A percentile compares a stretch with the other conserved stretches of the same genome.
Conservation (phyloP, 257 asterid genomes). For the Plectranthus barbatus region DNA sequence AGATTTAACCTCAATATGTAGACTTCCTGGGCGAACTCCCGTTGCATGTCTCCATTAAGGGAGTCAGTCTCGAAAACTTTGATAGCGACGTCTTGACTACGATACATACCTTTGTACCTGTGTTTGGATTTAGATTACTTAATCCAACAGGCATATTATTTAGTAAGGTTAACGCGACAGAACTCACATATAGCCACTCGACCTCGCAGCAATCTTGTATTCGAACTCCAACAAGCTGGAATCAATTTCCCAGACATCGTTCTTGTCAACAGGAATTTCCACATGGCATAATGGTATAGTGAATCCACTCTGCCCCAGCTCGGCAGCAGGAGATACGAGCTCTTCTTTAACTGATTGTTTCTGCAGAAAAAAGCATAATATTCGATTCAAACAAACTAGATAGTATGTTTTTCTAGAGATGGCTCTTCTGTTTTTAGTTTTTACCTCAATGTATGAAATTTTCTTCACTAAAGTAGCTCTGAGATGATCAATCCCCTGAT, state of each 20-base stretch:
- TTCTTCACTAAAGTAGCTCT: conserved; percentile 40
- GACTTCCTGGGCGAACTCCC: conserved; percentile 81
- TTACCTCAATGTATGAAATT: conserved; percentile 71
- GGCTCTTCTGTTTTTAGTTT: conserved; percentile 11
- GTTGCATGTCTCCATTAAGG: conserved; percentile 38
- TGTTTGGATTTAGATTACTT: conserved; percentile 2
- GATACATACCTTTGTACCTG: conserved; percentile 73
- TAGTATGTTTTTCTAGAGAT: background rate
- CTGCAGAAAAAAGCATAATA: conserved; percentile 24
- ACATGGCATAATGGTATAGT: conserved; percentile 25
- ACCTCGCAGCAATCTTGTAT: conserved; percentile 52
- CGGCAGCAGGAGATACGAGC: conserved; percentile 18
- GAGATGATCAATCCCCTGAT: conserved; percentile 58
- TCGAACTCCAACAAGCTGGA: conserved; percentile 47
- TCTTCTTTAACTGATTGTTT: conserved; percentile 31
- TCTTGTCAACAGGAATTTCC: conserved; percentile 42
- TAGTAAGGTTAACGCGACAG: background rate
- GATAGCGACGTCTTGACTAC: conserved; percentile 80
- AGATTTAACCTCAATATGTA: conserved; percentile 62
- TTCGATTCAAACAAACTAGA: background rate
- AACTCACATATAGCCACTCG: conserved; percentile 76
- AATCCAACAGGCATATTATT: background rate
- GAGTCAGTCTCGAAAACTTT: conserved; percentile 56
- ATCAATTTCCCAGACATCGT: conserved; percentile 85
- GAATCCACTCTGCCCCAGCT: conserved; percentile 22